Conservation (phyloP, 257 asterid species). For the Solanum bulbocastanum region DNA sequence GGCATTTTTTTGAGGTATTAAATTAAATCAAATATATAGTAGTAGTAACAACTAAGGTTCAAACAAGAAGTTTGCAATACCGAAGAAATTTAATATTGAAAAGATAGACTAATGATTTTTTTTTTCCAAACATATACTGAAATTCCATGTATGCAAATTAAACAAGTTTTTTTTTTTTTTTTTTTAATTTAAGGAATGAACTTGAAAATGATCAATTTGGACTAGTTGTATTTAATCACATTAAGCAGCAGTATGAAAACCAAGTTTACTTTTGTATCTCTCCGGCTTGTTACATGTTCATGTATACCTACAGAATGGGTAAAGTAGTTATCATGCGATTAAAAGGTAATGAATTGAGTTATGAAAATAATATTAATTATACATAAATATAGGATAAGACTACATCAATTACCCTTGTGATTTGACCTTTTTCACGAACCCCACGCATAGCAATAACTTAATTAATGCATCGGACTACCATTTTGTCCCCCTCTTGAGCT, state of each 20-base stretch:
- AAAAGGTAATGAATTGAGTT: background rate
- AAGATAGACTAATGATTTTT: too few species aligned
- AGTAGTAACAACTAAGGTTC: too few species aligned
- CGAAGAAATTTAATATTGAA: too few species aligned
- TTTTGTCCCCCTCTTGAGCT: background rate
- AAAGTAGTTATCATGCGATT: background rate
- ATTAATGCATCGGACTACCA: background rate
- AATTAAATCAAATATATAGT: too few species aligned
- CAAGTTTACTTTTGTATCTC: background rate
- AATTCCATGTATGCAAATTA: too few species aligned
- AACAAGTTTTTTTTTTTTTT: too few species aligned
- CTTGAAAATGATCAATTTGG: background rate
- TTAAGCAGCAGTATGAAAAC: background rate
- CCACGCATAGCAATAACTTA: background rate
- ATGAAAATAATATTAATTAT: background rate
- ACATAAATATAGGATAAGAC: background rate
- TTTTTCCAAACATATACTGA: too few species aligned
- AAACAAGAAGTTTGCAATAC: too few species aligned
- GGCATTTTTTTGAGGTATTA: too few species aligned
- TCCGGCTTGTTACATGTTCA: background rate
- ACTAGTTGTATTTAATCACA: background rate
- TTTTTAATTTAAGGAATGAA: background rate
- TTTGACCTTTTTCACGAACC: background rate
- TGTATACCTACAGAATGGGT: background rate
- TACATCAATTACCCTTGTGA: background rate